A percentile compares a stretch with the other conserved stretches of the same genome.
Conservation (phyloP, 805 yeast genomes). For the Priceomyces haplophilus region DNA sequence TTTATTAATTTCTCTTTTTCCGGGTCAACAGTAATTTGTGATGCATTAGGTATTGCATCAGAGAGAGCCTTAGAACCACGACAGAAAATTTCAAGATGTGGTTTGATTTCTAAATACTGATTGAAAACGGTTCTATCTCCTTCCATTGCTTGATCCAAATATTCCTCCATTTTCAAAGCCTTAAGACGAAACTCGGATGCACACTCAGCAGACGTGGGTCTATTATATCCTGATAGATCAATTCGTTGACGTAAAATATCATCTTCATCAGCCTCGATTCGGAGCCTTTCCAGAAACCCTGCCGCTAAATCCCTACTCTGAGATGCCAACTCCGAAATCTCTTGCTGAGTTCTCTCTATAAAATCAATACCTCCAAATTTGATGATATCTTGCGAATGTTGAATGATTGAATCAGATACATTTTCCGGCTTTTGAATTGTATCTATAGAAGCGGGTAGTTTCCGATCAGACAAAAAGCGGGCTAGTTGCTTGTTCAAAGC, state of each 20-base stretch:
- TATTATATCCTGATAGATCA: slow-evolving; percentile 55
- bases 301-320: slow-evolving; percentile 43
- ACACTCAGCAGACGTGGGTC: slow-evolving; percentile 46
- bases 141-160: slow-evolving; percentile 52
- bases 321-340: slow-evolving; percentile 41
- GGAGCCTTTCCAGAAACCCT: slow-evolving; percentile 45
- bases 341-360: slow-evolving; percentile 42
- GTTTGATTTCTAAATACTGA: slow-evolving; percentile 48
- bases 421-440: slow-evolving; percentile 54
- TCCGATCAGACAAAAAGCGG: slow-evolving; percentile 43
- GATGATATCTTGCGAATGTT: slow-evolving; percentile 53
- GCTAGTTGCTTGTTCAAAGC: slow-evolving; percentile 45
- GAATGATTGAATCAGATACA: slow-evolving; percentile 56
- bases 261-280: slow-evolving; percentile 56
- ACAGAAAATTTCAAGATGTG: slow-evolving; percentile 42
- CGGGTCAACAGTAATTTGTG: slow-evolving; percentile 32
- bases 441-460: slow-evolving; percentile 64
- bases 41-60: slow-evolving; percentile 39
- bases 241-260: slow-evolving; percentile 44
- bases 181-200: slow-evolving; percentile 38
- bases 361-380: slow-evolving; percentile 50
- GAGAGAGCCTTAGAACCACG: slow-evolving; percentile 36
- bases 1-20: slow-evolving; percentile 26
- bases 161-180: slow-evolving; percentile 43
- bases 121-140: slow-evolving; percentile 57